Evolutionary conservation across 2,329 filamentous ascomycete species (phyloP).

Genomic region (Epichloe sp.): DNA sequence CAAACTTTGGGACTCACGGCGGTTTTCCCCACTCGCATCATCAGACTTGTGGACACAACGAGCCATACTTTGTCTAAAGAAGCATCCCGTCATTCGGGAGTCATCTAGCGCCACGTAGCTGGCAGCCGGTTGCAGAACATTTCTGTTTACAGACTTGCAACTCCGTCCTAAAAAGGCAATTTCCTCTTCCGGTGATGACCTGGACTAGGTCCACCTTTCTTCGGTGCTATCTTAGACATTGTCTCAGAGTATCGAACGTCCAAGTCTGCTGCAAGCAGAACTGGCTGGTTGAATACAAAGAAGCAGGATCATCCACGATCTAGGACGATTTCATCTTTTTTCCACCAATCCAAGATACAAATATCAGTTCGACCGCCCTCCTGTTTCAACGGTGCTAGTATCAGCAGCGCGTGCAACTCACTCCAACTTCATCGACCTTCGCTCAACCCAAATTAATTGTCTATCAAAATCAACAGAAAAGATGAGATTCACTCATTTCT

Average conservation of each 20-base stretch:
- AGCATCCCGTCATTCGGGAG: not conserved
- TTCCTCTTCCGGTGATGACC: not conserved
- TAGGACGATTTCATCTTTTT: not conserved
- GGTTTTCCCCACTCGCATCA: not conserved
- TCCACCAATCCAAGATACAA: not conserved
- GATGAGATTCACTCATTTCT: slow-evolving; percentile 23
- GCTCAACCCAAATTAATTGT: slow-evolving; percentile 1
- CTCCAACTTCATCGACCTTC: slow-evolving; percentile 9
- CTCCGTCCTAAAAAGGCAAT: not conserved
- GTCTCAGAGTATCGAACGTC: not conserved
- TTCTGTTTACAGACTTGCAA: not conserved
- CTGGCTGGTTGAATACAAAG: not conserved
- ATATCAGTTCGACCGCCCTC: not conserved
- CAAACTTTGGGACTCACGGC: not conserved
- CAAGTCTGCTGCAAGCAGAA: slow-evolving; percentile 2
- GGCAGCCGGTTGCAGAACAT: not conserved
- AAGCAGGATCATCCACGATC: not conserved
- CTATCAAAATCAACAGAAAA: slow-evolving; percentile 7
- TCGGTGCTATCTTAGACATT: not conserved
- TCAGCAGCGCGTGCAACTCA: not conserved
- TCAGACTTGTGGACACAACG: not conserved
- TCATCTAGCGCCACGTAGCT: not conserved
- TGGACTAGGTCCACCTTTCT: not conserved
- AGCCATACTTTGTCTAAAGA: not conserved
- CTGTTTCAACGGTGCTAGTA: not conserved